Evolutionary conservation across 805 yeast genomes (phyloP).

Genomic region (Debaryomyces tyrocola): DNA sequence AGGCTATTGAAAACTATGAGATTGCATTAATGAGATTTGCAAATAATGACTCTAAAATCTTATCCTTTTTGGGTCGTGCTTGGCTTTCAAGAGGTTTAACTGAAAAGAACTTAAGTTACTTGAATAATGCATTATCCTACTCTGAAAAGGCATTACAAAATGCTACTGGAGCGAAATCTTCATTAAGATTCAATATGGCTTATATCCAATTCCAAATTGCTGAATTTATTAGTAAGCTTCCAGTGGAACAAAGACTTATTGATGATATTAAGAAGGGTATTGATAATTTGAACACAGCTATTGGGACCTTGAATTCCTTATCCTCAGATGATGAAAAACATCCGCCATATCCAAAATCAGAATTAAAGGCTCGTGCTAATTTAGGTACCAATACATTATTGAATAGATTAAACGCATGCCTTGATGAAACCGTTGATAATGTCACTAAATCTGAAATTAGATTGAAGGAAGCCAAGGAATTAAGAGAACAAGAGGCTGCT

Average conservation of each 20-base stretch:
- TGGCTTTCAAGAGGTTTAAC: slow-evolving; percentile 79
- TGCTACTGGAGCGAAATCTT: slow-evolving; percentile 35
- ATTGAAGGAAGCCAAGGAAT: slow-evolving; percentile 70
- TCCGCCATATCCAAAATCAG: slow-evolving; percentile 79
- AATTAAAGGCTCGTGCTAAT: slow-evolving; percentile 81
- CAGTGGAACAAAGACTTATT: slow-evolving; percentile 56
- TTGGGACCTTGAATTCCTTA: slow-evolving; percentile 56
- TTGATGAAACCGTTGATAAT: slow-evolving; percentile 70
- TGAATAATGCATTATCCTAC: slow-evolving; percentile 61
- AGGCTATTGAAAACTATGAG: slow-evolving; percentile 88
- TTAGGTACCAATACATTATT: slow-evolving; percentile 77
- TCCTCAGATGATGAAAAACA: slow-evolving; percentile 51
- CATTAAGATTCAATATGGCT: slow-evolving; percentile 76
- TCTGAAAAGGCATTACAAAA: slow-evolving; percentile 55
- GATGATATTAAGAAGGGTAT: slow-evolving; percentile 60
- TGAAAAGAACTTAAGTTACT: slow-evolving; percentile 64
- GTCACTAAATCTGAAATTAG: slow-evolving; percentile 58
- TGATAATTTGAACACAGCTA: slow-evolving; percentile 61
- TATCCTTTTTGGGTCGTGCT: slow-evolving; percentile 78
- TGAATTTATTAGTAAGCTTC: slow-evolving; percentile 67
- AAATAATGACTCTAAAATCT: slow-evolving; percentile 61
- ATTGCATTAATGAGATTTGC: slow-evolving; percentile 70
- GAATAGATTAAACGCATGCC: slow-evolving; percentile 66
- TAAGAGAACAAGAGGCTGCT: slow-evolving; percentile 57
- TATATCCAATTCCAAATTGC: slow-evolving; percentile 85